Evolutionary conservation across 495 filamentous ascomycete species (phyloP).

Genomic region (Neurospora discreta): DNA sequence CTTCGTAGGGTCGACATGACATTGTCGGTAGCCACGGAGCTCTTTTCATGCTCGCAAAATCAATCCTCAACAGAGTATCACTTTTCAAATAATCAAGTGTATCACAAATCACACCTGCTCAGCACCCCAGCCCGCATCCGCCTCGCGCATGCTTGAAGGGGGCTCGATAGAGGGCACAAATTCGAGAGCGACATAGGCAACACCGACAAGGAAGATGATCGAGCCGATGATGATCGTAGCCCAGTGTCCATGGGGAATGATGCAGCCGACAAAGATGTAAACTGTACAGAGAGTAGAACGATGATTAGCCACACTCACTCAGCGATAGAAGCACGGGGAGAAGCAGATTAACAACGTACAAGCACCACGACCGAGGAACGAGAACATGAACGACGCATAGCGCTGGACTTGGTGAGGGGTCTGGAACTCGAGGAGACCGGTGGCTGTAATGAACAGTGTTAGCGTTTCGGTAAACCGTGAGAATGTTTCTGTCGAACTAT

Average conservation of each 20-base stretch:
- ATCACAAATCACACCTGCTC: slow-evolving; percentile 62
- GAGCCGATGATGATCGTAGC: slow-evolving; percentile 55
- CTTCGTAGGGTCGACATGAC: neutral
- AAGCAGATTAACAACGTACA: slow-evolving; percentile 49
- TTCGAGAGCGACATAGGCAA: slow-evolving; percentile 75
- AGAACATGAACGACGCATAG: slow-evolving; percentile 96
- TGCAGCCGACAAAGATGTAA: slow-evolving; percentile 89
- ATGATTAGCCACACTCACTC: neutral
- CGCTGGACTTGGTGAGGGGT: slow-evolving; percentile 84
- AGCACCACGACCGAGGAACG: slow-evolving; percentile 86
- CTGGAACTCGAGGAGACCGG: slow-evolving; percentile 74
- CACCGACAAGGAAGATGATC: slow-evolving; percentile 62
- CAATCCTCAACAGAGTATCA: neutral
- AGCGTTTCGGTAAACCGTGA: neutral
- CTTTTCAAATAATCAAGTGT: neutral
- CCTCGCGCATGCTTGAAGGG: slow-evolving; percentile 93
- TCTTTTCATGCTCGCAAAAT: neutral
- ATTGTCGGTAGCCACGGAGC: neutral
- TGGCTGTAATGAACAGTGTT: slow-evolving; percentile 30
- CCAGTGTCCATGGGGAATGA: slow-evolving; percentile 51
- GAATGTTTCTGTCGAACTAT: neutral
- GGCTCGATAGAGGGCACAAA: slow-evolving; percentile 96
- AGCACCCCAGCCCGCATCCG: slow-evolving; percentile 79
- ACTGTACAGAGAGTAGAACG: slow-evolving; percentile 39
- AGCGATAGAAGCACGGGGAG: neutral